phyloP scores from a whole-genome alignment of 2,329 filamentous ascomycete species.

The Colletotrichum tanaceti region DNA sequence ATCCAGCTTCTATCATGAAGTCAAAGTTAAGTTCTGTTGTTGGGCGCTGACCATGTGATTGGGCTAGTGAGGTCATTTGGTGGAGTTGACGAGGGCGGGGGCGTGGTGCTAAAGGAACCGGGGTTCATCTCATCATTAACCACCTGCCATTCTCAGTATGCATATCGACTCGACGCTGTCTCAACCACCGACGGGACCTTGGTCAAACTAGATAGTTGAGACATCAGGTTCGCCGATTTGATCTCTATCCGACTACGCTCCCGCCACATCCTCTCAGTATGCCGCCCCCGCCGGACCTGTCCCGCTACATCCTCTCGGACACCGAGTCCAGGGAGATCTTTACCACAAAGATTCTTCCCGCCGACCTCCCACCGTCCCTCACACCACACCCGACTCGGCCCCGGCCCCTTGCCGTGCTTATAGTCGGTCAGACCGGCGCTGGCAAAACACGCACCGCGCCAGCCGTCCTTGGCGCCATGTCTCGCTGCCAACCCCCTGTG shows the following conservation, averaged over 20 bases:
- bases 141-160: not conserved
- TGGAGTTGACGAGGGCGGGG: slow-evolving; percentile 10
- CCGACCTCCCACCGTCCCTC: slow-evolving; percentile 47
- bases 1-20: not conserved
- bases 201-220: too few relatives aligned
- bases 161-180: not conserved
- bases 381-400: slow-evolving; percentile 23
- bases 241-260: not conserved
- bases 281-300: slow-evolving; percentile 46
- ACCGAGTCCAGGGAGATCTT: slow-evolving; percentile 49
- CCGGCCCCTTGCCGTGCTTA: slow-evolving; percentile 54
- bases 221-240: not conserved
- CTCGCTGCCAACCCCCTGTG: slow-evolving; percentile 42
- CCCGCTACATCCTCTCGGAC: slow-evolving; percentile 49
- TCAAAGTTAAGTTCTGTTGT: not conserved
- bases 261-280: slow-evolving; percentile 4
- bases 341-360: slow-evolving; percentile 47
- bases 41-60: not conserved
- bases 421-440: slow-evolving; percentile 62
- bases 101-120: not conserved
- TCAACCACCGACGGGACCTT: not conserved
- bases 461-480: slow-evolving; percentile 50
- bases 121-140: not conserved
- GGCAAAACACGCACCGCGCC: slow-evolving; percentile 60
- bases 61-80: slow-evolving; percentile 11